Percentiles rank a stretch among this genome's conserved stretches.
These are phyloP conservation scores for Kodamaea jinghongensis DNA, from an alignment of 805 yeast species.

Conservation along the genomic window DNA sequence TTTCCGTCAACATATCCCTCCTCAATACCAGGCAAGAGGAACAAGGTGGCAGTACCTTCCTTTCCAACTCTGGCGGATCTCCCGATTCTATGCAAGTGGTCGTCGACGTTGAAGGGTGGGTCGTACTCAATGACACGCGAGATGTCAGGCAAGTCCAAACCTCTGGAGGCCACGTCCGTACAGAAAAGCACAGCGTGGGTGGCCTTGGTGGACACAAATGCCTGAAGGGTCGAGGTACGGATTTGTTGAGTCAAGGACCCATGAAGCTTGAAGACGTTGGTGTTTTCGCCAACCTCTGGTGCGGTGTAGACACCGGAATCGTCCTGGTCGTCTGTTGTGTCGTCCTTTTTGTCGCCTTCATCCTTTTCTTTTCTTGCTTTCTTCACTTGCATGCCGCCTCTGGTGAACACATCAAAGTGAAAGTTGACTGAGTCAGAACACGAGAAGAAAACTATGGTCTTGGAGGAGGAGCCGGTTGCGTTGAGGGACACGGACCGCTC, in stretches of 20 bases:
- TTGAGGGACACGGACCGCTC: constrained; percentile 26
- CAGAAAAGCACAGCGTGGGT: constrained; percentile 74
- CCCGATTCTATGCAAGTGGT: constrained; percentile 94
- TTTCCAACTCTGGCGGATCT: constrained; percentile 98
- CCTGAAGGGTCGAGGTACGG: constrained; percentile 72
- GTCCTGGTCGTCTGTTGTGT: constrained; percentile 15
- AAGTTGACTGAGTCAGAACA: constrained; percentile 97
- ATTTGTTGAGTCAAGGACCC: constrained; percentile 86
- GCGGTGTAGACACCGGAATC: constrained; percentile 48
- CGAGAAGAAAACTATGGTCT: constrained; percentile 82
- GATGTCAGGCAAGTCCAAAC: constrained; percentile 86
- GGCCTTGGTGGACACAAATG: constrained; percentile 47
- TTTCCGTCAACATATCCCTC: constrained; percentile 72
- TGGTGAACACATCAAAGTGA: constrained; percentile 73
- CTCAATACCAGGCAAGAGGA: constrained; percentile 85
- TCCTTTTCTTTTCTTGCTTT: constrained; percentile 23
- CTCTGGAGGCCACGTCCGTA: constrained; percentile 98
- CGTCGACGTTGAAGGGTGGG: constrained; percentile 92
- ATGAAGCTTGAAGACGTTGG: constrained; percentile 66
- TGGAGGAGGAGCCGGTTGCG: constrained; percentile 29
- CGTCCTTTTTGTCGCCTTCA: constrained; percentile 20
- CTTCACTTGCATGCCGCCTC: constrained; percentile 47
- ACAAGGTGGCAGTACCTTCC: constrained; percentile 71
- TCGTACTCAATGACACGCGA: constrained; percentile 88
- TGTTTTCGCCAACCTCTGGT: constrained; percentile 46